Evolutionary conservation across 164 flowering plant genomes (phyloP).

Genomic region (Magnolia kwangsiensis): DNA sequence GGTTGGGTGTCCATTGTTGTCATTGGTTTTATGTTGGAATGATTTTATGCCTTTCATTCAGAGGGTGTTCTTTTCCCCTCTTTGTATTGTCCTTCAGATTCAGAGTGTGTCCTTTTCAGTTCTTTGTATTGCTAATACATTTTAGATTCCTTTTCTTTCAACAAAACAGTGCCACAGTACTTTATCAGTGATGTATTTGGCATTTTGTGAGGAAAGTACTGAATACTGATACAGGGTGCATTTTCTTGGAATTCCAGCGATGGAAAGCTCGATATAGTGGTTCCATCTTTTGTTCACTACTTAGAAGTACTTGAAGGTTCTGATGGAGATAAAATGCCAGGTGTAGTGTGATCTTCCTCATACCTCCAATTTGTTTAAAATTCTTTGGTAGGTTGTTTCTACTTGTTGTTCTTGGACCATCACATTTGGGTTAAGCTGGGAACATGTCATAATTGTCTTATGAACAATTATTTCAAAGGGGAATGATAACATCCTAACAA

Average conservation of each 20-base stretch:
- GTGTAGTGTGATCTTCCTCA: conserved; percentile 27
- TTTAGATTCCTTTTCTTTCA: not conserved
- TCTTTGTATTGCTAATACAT: not conserved
- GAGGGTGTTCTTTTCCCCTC: not conserved
- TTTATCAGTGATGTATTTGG: not conserved
- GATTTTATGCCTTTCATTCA: not conserved
- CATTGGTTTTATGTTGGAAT: not conserved
- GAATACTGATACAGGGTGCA: not conserved
- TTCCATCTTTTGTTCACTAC: conserved; percentile 97
- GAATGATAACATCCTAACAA: no score
- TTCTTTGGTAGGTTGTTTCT: conserved; percentile 1
- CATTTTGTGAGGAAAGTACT: not conserved
- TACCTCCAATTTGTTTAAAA: not conserved
- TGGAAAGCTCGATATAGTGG: conserved; percentile 95
- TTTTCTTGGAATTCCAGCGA: conserved; percentile 47
- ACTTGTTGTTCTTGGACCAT: not conserved
- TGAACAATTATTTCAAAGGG: no score
- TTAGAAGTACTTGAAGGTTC: conserved; percentile 98
- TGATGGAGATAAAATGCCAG: conserved; percentile 98
- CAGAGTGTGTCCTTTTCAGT: not conserved
- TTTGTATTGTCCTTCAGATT: not conserved
- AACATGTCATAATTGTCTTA: no score
- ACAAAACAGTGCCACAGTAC: not conserved
- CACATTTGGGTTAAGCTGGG: not conserved
- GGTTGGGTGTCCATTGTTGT: not conserved